These are phyloP conservation scores for Copromyces sp. DNA, from an alignment of 495 filamentous ascomycete genomes.

Conservation along the genomic window DNA sequence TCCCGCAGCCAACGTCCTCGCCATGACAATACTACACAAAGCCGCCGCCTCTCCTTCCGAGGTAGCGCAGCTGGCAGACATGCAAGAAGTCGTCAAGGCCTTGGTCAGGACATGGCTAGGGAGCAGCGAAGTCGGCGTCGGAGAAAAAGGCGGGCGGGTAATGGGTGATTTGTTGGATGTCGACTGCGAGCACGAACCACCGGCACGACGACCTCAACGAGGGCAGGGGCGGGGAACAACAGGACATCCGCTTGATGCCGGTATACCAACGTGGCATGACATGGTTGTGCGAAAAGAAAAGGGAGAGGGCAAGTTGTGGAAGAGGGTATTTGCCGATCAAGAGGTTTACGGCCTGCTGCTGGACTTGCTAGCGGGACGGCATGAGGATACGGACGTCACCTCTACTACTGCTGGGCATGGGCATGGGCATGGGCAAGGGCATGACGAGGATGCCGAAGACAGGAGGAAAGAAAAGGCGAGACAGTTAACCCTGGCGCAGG, in stretches of 20 bases:
- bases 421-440: too few species aligned
- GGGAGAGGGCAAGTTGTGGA: constrained; percentile 65
- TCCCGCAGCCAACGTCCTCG: constrained; percentile 58
- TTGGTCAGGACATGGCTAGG: constrained; percentile 65
- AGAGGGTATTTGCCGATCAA: constrained; percentile 55
- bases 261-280: constrained; percentile 7
- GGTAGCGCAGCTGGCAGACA: constrained; percentile 56
- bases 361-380: constrained; percentile 43
- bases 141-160: constrained; percentile 53
- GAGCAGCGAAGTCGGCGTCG: constrained; percentile 60
- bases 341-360: constrained; percentile 58
- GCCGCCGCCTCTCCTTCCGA: constrained; percentile 51
- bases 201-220: constrained; percentile 20
- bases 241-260: background rate
- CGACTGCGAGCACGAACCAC: constrained; percentile 47
- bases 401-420: background rate
- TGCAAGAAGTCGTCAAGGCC: constrained; percentile 48
- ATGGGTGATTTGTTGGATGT: constrained; percentile 62
- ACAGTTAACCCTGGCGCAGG: constrained; percentile 69
- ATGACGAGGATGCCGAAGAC: background rate
- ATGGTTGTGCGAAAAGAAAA: constrained; percentile 27
- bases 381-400: constrained; percentile 26
- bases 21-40: constrained; percentile 61
- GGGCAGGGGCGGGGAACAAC: background rate
- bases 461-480: constrained; percentile 23